These are phyloP conservation scores for Candida sakaeoensis DNA, from an alignment of 805 yeast genomes.

Conservation along the genomic window DNA sequence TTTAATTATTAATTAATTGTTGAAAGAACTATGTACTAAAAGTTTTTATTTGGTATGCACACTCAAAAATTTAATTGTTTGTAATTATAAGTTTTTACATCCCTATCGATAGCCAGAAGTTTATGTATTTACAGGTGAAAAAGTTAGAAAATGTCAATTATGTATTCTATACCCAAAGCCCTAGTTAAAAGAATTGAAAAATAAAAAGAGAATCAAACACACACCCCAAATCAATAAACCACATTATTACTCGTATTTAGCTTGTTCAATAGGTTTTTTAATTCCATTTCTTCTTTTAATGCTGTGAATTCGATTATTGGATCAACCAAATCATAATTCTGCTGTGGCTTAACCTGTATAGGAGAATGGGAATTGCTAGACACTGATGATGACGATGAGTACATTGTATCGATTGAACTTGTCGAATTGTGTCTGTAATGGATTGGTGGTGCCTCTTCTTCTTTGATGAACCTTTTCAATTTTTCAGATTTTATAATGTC, in stretches of 20 bases:
- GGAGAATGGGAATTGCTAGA: constrained; percentile 3
- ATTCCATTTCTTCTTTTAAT: constrained; percentile 29
- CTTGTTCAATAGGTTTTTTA: constrained; percentile 23
- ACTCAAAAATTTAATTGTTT: too few species aligned
- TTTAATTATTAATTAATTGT: too few species aligned
- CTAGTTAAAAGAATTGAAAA: neutral
- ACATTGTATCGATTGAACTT: constrained; percentile 17
- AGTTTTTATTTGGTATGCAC: too few species aligned
- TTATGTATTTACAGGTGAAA: too few species aligned
- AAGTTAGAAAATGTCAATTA: too few species aligned
- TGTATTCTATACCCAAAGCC: neutral
- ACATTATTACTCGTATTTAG: constrained; percentile 7
- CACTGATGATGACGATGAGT: constrained; percentile 10
- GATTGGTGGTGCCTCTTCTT: constrained; percentile 7
- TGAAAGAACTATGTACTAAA: too few species aligned
- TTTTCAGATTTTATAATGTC: constrained; percentile 31
- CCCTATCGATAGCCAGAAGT: too few species aligned
- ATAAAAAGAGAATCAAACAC: too few species aligned
- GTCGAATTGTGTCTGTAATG: constrained; percentile 17
- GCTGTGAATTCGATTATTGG: constrained; percentile 36
- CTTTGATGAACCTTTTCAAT: constrained; percentile 8
- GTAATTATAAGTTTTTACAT: too few species aligned
- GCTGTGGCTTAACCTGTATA: constrained; percentile 4
- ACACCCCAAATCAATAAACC: neutral
- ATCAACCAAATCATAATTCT: constrained; percentile 18